A percentile compares a stretch with the other conserved stretches of the same genome.
These are phyloP conservation scores for Passalora sequoiae DNA, from an alignment of 2,329 filamentous ascomycete species.

Conservation along the genomic window DNA sequence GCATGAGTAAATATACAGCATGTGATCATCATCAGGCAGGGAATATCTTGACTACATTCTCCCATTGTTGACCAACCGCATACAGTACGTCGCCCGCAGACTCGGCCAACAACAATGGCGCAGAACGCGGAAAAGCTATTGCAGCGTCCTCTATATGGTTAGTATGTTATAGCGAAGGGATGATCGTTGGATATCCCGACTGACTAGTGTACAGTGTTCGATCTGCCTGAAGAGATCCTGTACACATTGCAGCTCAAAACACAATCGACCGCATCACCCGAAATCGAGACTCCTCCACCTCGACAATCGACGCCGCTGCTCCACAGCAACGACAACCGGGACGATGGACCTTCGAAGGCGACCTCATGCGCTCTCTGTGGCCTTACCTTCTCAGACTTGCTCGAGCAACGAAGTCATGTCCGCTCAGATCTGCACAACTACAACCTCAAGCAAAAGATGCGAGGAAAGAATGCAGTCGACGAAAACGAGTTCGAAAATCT, in stretches of 20 bases:
- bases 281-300: conserved; percentile 27
- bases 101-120: conserved; percentile 28
- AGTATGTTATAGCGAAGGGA: conserved; percentile 17
- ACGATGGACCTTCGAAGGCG: conserved; percentile 49
- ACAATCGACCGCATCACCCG: conserved; percentile 35
- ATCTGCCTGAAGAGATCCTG: conserved; percentile 71
- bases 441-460: conserved; percentile 87
- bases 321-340: conserved; percentile 35
- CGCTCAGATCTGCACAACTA: conserved; percentile 90
- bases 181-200: background rate
- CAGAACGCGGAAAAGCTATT: conserved; percentile 34
- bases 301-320: conserved; percentile 5
- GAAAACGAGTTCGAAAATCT: conserved; percentile 84
- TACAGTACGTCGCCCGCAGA: too few species aligned
- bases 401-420: conserved; percentile 79
- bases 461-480: conserved; percentile 64
- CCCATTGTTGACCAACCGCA: background rate
- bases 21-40: too few species aligned
- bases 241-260: conserved; percentile 59
- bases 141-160: conserved; percentile 49
- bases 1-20: background rate
- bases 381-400: conserved; percentile 63
- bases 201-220: conserved; percentile 58
- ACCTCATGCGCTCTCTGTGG: conserved; percentile 79
- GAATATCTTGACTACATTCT: too few species aligned